Evolutionary conservation across 1,139 yeast genomes (phyloP).

Genomic region (Zygoascus sp.): DNA sequence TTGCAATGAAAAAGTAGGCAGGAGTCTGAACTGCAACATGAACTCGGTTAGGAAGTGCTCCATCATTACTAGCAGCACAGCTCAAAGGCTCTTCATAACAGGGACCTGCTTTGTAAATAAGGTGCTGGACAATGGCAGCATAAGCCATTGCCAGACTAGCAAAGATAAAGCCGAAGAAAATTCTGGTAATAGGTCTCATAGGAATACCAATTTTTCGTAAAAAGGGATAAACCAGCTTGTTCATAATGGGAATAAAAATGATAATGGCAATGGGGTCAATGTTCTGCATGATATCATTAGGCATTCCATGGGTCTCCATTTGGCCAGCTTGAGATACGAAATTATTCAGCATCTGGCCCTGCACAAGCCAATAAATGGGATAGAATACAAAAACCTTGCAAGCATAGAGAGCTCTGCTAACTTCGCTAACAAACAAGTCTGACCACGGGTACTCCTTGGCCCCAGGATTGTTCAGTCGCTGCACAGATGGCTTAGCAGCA

Average conservation of each 20-base stretch:
- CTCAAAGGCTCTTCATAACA: conserved; percentile 60
- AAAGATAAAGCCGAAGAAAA: conserved; percentile 68
- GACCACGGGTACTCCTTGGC: conserved; percentile 49
- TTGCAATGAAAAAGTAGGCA: conserved; percentile 56
- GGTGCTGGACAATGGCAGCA: conserved; percentile 77
- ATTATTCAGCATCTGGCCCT: conserved; percentile 63
- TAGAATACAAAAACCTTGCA: conserved; percentile 60
- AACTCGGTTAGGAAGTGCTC: conserved; percentile 45
- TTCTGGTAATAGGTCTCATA: conserved; percentile 59
- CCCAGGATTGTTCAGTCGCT: conserved; percentile 34
- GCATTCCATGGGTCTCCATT: conserved; percentile 60
- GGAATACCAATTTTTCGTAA: conserved; percentile 45
- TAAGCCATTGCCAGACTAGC: conserved; percentile 68
- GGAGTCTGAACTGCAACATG: conserved; percentile 64
- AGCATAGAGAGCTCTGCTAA: conserved; percentile 52
- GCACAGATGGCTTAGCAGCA: conserved; percentile 52
- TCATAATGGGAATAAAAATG: conserved; percentile 58
- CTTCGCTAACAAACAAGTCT: conserved; percentile 61
- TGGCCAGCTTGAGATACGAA: conserved; percentile 61
- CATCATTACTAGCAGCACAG: conserved; percentile 36
- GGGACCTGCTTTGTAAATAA: conserved; percentile 68
- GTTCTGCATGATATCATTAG: conserved; percentile 63
- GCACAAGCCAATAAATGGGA: conserved; percentile 64
- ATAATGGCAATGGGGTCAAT: conserved; percentile 59
- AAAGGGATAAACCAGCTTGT: conserved; percentile 50